These are phyloP conservation scores for Verticillium dahliae DNA, from an alignment of 2,329 filamentous ascomycete species.

Conservation along the genomic window DNA sequence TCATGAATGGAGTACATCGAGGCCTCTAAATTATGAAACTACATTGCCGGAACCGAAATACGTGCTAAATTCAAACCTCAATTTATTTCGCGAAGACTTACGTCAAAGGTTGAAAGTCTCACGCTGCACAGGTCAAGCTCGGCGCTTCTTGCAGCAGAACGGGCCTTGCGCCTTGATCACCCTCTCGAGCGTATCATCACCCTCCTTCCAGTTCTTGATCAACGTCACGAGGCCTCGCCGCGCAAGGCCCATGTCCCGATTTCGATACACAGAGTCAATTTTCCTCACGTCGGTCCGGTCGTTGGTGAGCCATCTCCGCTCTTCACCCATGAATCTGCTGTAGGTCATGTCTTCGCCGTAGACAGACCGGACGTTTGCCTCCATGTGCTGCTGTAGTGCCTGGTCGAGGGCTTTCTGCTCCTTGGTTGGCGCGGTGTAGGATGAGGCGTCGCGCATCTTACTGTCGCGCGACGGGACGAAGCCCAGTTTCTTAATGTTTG, in stretches of 20 bases:
- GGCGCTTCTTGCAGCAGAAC: slow-evolving; percentile 13
- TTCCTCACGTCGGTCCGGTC: slow-evolving; percentile 31
- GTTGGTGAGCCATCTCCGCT: slow-evolving; percentile 31
- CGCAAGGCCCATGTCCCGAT: slow-evolving; percentile 29
- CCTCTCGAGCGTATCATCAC: slow-evolving; percentile 27
- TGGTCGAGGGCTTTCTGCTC: slow-evolving; percentile 14
- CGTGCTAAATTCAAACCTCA: too few relatives aligned
- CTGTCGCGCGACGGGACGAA: slow-evolving; percentile 20
- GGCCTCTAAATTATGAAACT: too few relatives aligned
- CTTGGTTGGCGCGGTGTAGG: slow-evolving; percentile 1
- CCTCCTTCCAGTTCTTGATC: slow-evolving; percentile 32
- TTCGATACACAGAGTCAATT: slow-evolving; percentile 37
- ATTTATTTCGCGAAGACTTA: background rate
- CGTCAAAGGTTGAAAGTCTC: background rate
- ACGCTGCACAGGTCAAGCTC: background rate
- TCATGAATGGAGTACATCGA: too few relatives aligned
- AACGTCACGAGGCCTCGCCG: slow-evolving; percentile 26
- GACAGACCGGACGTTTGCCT: slow-evolving; percentile 20
- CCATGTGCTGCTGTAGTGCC: slow-evolving; percentile 21
- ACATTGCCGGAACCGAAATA: too few relatives aligned
- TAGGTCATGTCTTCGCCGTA: slow-evolving; percentile 25
- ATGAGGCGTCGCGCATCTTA: slow-evolving; percentile 5
- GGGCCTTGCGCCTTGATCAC: slow-evolving; percentile 25
- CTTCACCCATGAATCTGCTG: slow-evolving; percentile 23
- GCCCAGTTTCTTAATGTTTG: slow-evolving; percentile 11